Evolutionary conservation across 768 basidiomycete species (phyloP).

Genomic region (Bullera alba): DNA sequence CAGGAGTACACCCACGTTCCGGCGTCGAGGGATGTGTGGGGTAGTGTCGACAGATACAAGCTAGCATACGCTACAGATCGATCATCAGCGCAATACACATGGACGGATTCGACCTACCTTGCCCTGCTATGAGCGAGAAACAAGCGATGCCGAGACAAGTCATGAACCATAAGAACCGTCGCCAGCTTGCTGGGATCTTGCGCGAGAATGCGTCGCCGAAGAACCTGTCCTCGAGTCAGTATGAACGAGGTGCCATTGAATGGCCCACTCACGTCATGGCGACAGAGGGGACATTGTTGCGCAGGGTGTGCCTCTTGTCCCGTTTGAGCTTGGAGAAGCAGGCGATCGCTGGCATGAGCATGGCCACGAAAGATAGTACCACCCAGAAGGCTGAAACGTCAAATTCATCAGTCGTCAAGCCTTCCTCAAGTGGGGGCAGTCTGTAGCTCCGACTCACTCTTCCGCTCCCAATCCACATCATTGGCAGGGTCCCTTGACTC

Average conservation of each 20-base stretch:
- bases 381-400: conserved; percentile 44
- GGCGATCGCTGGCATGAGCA: conserved; percentile 45
- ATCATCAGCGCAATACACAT: background rate
- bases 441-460: conserved; percentile 4
- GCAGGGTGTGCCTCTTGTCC: conserved; percentile 47
- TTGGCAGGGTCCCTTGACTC: conserved; percentile 21
- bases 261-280: conserved; percentile 40
- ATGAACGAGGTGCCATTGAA: background rate
- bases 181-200: conserved; percentile 47
- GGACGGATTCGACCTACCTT: conserved; percentile 31
- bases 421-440: background rate
- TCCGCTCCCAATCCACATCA: conserved; percentile 42
- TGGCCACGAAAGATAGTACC: conserved; percentile 41
- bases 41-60: conserved; percentile 47
- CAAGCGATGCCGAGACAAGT: conserved; percentile 45
- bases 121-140: conserved; percentile 48
- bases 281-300: conserved; percentile 42
- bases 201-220: conserved; percentile 42
- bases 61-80: conserved; percentile 44
- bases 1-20: conserved; percentile 49
- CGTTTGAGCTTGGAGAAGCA: conserved; percentile 49
- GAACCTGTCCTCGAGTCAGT: conserved; percentile 28
- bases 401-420: too few species aligned
- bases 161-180: conserved; percentile 51
- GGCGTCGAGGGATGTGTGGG: conserved; percentile 48